Conservation (phyloP, 371 early-diverging fungal genomes). For the Mucor velutinosus region DNA sequence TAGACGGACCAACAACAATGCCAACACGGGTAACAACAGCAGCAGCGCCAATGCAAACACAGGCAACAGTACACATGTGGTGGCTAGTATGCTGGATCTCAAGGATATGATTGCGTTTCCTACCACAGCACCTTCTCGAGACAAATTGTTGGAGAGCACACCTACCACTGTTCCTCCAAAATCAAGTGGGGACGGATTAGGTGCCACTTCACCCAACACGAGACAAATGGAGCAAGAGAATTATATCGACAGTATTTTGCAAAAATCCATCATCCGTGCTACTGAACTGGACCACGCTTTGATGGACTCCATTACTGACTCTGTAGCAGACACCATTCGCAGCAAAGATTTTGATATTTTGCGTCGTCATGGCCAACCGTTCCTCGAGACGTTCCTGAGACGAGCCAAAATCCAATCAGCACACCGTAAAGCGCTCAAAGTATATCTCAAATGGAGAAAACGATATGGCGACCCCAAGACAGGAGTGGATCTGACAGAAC, state of each 20-base stretch:
- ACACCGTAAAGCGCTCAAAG: conserved; percentile 61
- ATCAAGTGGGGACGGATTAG: background rate
- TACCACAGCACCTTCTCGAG: conserved; percentile 10
- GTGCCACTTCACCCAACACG: background rate
- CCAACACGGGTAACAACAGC: background rate
- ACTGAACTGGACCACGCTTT: conserved; percentile 52
- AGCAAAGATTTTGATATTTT: conserved; percentile 53
- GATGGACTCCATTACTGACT: conserved; percentile 50
- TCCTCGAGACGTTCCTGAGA: conserved; percentile 53
- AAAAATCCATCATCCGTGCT: conserved; percentile 14
- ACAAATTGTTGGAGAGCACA: background rate
- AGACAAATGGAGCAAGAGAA: conserved; percentile 21
- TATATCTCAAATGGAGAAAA: conserved; percentile 63
- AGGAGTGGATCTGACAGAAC: conserved; percentile 39
- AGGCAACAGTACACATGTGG: background rate
- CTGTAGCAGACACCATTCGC: conserved; percentile 30
- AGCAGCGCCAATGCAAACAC: background rate
- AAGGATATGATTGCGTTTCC: conserved; percentile 31
- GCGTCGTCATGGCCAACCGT: conserved; percentile 60
- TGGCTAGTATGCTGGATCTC: conserved; percentile 24
- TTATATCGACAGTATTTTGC: conserved; percentile 21
- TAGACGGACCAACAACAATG: background rate
- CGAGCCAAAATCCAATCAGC: conserved; percentile 53
- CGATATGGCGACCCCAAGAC: conserved; percentile 48
- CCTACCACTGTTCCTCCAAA: background rate